Evolutionary conservation across 352 stramenopile species (phyloP), one percentile per base, ranked within the genome.

Genomic region (Globisporangium polare): DNA sequence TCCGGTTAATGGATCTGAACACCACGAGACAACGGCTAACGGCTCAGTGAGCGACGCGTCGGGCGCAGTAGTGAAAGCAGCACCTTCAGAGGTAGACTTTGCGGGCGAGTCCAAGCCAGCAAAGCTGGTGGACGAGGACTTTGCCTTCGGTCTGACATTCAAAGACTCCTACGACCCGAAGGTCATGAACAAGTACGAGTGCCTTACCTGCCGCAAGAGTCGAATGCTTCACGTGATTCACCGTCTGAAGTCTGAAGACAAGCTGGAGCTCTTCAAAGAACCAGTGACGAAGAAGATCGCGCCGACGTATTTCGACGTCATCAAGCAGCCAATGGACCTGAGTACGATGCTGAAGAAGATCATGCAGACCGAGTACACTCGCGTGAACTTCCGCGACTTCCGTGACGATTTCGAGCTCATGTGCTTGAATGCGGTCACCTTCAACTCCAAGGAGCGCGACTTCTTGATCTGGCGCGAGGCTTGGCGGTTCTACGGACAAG

Each of bases 391-490:
- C 50, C 76, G 79, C 13, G 75, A 76, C 50, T 88, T 98, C 61
- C 82, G 89, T 12, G 82, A 96, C 57, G 89, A 98, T 61, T 98
- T 98, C 62, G 96, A 98, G 71, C 73, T 98, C 7, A 95, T 99
- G 73, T 97, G 94, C 24, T 67, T 97, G 20, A 99, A 99, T 65
- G 95, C 95, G 0, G 79, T 99, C 8, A 97, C 92, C 29, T 99
- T 98, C 71, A 99, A 99, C 71, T 87, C 80, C 1, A 86, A 91
- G 35, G 87, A 94, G 50, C 83, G 83, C 8, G 82, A 96, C 20
- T 96, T 93, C 42, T 49, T 93, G 27, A 90, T 97, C 65, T 98
- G 92, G 92, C 89, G 89, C 24, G 91, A 98, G 68, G 90, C 94
- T 4, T 97, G 92, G 80, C 73, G 92, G 29, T 98, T 96, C 65